Percentiles rank a stretch among this genome's conserved stretches.
phyloP scores from a whole-genome alignment of 768 basidiomycete genomes.

The Russula emetica region DNA sequence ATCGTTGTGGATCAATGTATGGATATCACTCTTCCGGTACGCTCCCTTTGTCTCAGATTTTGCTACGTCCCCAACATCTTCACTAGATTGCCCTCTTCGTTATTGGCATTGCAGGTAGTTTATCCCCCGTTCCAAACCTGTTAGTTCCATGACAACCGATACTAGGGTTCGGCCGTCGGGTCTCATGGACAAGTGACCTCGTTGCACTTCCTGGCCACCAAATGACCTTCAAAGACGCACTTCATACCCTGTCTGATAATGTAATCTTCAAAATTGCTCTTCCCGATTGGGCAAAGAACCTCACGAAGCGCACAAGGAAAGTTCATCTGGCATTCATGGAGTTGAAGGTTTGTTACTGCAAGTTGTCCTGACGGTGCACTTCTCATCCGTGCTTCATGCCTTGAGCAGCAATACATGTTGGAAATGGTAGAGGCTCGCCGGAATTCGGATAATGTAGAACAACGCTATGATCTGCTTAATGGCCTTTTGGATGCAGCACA shows the following conservation, averaged over 20 bases:
- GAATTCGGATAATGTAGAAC: constrained; percentile 24
- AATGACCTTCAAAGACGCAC: constrained; percentile 47
- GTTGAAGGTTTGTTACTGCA: constrained; percentile 35
- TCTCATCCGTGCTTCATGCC: background rate
- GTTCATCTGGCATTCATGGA: constrained; percentile 42
- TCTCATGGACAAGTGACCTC: constrained; percentile 47
- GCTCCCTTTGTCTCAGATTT: constrained; percentile 10
- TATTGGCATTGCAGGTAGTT: constrained; percentile 45
- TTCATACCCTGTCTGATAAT: constrained; percentile 42
- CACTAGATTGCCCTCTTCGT: constrained; percentile 51
- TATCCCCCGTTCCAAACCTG: background rate
- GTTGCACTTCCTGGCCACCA: constrained; percentile 41
- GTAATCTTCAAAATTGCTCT: constrained; percentile 38
- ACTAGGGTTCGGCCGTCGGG: constrained; percentile 45
- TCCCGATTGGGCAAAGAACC: constrained; percentile 40
- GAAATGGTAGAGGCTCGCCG: constrained; percentile 31
- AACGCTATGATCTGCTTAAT: constrained; percentile 32
- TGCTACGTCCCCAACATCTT: background rate
- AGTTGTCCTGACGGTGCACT: background rate
- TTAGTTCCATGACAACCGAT: background rate
- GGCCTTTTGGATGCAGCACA: constrained; percentile 30
- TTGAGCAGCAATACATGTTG: constrained; percentile 29
- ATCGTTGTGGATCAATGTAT: constrained; percentile 45
- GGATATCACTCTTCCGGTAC: constrained; percentile 52
- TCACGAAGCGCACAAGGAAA: constrained; percentile 36